Base-by-base conservation (phyloP, 495 filamentous ascomycete genomes). In the Talaromyces wortmannii region DNA sequence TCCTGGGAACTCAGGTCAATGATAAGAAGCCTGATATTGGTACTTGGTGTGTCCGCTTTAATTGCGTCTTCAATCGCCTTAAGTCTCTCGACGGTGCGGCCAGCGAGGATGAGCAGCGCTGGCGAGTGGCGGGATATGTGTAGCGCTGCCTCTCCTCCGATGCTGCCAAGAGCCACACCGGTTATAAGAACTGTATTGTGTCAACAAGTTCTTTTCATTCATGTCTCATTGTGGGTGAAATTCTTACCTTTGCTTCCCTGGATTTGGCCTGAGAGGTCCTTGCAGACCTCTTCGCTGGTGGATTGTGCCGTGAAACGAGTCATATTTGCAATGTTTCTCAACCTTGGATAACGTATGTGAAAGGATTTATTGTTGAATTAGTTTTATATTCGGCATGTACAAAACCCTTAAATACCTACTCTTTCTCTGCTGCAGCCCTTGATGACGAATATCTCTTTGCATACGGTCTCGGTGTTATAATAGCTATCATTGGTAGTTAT, bases 1-100 rank as follows among this genome's bases (percentile, higher is more conserved):
- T 58, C 52, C 31, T 68, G 64, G 13, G 67, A 74, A 52, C 55
- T 33, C 29, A 80, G 68, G 42, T 78, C 69, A 10, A 72, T 55
- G 29, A 57, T 47, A 53, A 80, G 31, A 57, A 77, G 73, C 11
- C 45, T 40, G 13, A 33, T 44, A n/a, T 17, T n/a, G n/a, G 47
- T 32, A 13, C 47, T 12, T 43, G 57, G 18, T 2, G 29, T 8
- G 2, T 10, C 30, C 6, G 16, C 7, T 7, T 7, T 7, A 31
- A 62, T 61, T 15, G 31, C 47, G 13, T 51, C 18, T 13, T 44
- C 23, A n/a, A 44, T 54, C 13, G 23, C 45, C 11, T 40, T n/a
- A 11, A 43, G 17, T 4, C 47, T 57, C 33, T 44, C 46, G 31
- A 46, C 46, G 2, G 55, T 61, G 13, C 70, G 71, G 3, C 65